Percentiles rank a stretch among this genome's conserved stretches.
These are phyloP conservation scores for Calonectria henricotiae DNA, from an alignment of 2,329 filamentous ascomycete species.

Conservation along the genomic window DNA sequence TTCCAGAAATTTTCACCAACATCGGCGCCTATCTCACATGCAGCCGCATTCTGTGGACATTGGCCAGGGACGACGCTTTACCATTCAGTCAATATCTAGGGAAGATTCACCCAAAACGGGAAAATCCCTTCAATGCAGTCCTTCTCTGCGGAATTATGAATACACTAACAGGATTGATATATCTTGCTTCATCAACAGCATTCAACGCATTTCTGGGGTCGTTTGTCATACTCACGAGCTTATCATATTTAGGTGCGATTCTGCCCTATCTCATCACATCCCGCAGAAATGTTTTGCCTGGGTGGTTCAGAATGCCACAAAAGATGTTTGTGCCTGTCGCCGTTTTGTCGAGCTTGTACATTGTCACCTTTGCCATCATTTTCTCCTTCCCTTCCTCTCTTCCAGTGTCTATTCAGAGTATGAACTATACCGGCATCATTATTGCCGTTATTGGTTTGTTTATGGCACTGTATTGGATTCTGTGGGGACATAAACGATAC, in stretches of 20 bases:
- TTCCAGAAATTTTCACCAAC: conserved; percentile 57
- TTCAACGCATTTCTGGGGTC: conserved; percentile 77
- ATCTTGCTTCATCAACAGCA: conserved; percentile 76
- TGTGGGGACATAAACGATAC: neutral
- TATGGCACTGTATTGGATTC: conserved; percentile 8
- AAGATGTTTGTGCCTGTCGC: conserved; percentile 67
- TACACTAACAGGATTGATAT: conserved; percentile 75
- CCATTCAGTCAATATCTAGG: conserved; percentile 54
- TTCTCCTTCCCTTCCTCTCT: conserved; percentile 73
- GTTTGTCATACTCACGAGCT: conserved; percentile 58
- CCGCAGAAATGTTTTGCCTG: conserved; percentile 60
- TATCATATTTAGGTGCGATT: conserved; percentile 74
- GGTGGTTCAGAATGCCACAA: conserved; percentile 72
- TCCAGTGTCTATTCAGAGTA: conserved; percentile 63
- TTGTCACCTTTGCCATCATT: conserved; percentile 74
- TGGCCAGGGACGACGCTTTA: conserved; percentile 60
- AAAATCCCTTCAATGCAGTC: conserved; percentile 65
- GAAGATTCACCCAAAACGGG: conserved; percentile 50
- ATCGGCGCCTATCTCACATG: conserved; percentile 59
- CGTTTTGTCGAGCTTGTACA: conserved; percentile 69
- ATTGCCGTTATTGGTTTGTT: neutral
- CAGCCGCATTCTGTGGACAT: conserved; percentile 60
- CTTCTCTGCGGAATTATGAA: conserved; percentile 61
- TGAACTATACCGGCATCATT: conserved; percentile 64
- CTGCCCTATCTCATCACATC: conserved; percentile 69